Base-by-base conservation (phyloP, 1,284 basidiomycete genomes). In the Naganishia liquefaciens region DNA sequence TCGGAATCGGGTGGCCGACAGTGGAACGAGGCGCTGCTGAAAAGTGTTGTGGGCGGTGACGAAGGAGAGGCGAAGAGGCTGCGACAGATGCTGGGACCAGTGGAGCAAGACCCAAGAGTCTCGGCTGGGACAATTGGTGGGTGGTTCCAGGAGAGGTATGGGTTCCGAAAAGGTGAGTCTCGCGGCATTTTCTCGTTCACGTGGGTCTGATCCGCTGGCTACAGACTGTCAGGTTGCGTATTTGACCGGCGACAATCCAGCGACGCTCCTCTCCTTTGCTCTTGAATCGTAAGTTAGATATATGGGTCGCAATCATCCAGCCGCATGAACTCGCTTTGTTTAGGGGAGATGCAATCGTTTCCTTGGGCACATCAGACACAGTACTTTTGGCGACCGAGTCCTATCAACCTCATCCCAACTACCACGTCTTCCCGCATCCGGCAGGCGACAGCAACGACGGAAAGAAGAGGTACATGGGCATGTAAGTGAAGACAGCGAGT, bases 201-300 rank as follows among this genome's bases (percentile, higher is more conserved):
- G 11, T 19, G 0, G 2, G 30, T 40, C 54, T 55, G 11, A 55
- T 15, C 19, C 3, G 25, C 21, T 33, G 13, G 21, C 27, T 15
- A n/a, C 72, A 84, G 89, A 88, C 30, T 94, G 92, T 72, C 80
- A 87, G 51, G 83, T 96, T 62, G 88, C 88, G 15, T 89, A 91
- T 0, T 91, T 92, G 72, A 94, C 91, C 0, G 93, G 93, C 13
- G 93, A 96, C 77, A 96, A 96, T 75, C 89, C 92, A 3, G 90
- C 91, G 1, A 93, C 91, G 2, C 86, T 94, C 68, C 84, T 92
- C 52, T 86, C 88, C 2, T 83, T 65, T 27, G 63, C 55, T 21
- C 55, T 65, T 93, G 54, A 76, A 76, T 52, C 68, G 76, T 78
- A 64, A 75, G n/a, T n/a, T n/a, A n/a, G n/a, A n/a, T n/a, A n/a